These are phyloP conservation scores for Penicillium verrucosum DNA, from an alignment of 2,329 filamentous ascomycete species.

Conservation along the genomic window DNA sequence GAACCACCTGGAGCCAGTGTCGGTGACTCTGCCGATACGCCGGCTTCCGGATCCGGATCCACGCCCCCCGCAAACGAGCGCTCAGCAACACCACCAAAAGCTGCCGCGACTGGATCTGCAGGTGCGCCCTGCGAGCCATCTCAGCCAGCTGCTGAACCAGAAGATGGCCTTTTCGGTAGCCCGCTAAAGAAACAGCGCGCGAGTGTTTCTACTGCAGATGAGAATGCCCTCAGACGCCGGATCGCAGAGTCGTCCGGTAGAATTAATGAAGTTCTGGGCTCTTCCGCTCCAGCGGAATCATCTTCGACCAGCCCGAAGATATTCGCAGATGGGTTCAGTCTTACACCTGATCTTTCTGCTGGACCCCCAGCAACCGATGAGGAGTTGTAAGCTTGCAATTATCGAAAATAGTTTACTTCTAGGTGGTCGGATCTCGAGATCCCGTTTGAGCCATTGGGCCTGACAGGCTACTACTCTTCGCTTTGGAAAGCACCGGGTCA, in stretches of 20 bases:
- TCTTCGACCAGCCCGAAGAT: conserved; percentile 2
- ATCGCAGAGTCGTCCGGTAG: conserved; percentile 40
- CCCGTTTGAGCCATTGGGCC: not conserved
- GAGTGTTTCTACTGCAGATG: conserved; percentile 44
- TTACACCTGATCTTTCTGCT: conserved; percentile 7
- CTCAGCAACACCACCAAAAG: conserved; percentile 38
- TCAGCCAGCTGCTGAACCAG: conserved; percentile 21
- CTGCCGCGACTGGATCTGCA: conserved; percentile 13
- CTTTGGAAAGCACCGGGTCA: not conserved
- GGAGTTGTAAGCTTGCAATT: conserved; percentile 25
- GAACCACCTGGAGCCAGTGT: conserved; percentile 49
- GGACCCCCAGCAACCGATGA: conserved; percentile 26
- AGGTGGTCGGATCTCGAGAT: not conserved
- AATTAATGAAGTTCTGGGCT: conserved; percentile 38
- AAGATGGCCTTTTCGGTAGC: conserved; percentile 43
- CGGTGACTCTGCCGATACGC: conserved; percentile 36
- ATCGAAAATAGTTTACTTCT: not conserved
- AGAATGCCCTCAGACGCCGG: conserved; percentile 39
- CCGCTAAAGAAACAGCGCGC: conserved; percentile 48
- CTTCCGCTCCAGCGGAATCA: conserved; percentile 14
- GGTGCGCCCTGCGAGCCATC: conserved; percentile 19
- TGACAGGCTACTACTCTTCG: not conserved
- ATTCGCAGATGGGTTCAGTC: conserved; percentile 17
- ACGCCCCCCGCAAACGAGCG: conserved; percentile 36
- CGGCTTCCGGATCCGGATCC: conserved; percentile 35